Conservation (phyloP, 495 filamentous ascomycete genomes). For the Hypoxylon fuscum region DNA sequence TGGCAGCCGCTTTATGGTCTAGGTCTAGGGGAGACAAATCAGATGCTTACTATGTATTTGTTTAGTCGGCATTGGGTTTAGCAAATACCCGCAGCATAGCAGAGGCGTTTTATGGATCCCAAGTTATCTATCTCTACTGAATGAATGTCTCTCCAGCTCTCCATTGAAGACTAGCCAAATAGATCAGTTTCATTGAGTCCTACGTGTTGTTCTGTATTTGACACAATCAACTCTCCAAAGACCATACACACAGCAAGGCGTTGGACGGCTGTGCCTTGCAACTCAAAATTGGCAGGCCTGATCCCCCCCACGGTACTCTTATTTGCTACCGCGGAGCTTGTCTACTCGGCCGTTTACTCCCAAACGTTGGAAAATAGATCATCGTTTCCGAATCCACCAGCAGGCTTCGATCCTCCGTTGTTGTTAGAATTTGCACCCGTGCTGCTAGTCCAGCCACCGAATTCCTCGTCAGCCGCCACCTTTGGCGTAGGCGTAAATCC, state of each 20-base stretch:
- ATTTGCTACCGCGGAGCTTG: neutral
- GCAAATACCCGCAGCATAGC: constrained; percentile 31
- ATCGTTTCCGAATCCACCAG: constrained; percentile 71
- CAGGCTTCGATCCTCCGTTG: constrained; percentile 47
- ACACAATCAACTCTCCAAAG: neutral
- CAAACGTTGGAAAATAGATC: constrained; percentile 96
- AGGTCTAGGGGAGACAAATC: constrained; percentile 1
- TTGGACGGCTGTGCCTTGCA: neutral
- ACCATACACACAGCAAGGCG: constrained; percentile 1
- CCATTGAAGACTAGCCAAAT: constrained; percentile 10
- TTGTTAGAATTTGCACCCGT: constrained; percentile 53
- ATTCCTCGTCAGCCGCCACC: constrained; percentile 87
- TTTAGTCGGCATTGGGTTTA: constrained; percentile 10
- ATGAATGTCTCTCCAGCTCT: constrained; percentile 9
- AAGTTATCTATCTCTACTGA: constrained; percentile 5
- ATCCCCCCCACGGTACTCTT: neutral
- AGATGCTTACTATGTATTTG: no score
- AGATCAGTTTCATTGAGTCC: constrained; percentile 8
- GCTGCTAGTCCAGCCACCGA: constrained; percentile 88
- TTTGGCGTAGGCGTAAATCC: constrained; percentile 65
- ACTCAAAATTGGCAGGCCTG: constrained; percentile 4
- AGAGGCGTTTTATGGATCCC: constrained; percentile 36
- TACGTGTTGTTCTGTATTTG: constrained; percentile 7
- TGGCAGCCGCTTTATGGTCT: constrained; percentile 2
- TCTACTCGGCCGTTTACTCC: constrained; percentile 61